Conservation (phyloP, 805 yeast genomes). For the Ogataea pignaliae region DNA sequence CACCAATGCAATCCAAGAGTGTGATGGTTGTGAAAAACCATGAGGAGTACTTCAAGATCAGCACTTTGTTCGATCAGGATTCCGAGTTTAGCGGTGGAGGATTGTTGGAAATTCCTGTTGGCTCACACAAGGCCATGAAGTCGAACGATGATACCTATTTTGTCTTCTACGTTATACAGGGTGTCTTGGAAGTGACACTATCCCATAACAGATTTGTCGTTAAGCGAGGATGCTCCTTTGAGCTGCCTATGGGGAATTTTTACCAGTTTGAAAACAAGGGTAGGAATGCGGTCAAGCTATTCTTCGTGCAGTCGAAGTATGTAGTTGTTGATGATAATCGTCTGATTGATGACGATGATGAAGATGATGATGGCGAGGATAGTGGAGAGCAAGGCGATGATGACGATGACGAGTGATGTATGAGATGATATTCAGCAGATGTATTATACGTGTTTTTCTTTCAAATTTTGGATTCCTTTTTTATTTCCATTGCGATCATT, state of each 20-base stretch:
- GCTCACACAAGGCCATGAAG: constrained; percentile 55
- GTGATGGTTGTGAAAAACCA: constrained; percentile 35
- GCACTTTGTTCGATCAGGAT: constrained; percentile 60
- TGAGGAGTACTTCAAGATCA: constrained; percentile 55
- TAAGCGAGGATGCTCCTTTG: constrained; percentile 71
- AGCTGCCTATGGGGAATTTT: constrained; percentile 72
- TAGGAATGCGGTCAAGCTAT: constrained; percentile 52
- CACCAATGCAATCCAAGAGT: constrained; percentile 50
- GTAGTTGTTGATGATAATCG: constrained; percentile 27
- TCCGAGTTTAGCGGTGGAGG: constrained; percentile 70
- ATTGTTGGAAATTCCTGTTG: constrained; percentile 57
- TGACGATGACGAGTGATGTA: neutral
- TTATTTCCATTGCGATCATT: too few species aligned
- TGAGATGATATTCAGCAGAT: neutral
- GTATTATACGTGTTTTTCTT: constrained; percentile 1
- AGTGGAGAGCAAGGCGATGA: neutral
- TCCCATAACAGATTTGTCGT: constrained; percentile 56
- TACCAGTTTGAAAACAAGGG: constrained; percentile 68
- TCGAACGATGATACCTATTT: constrained; percentile 64
- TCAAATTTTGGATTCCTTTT: neutral
- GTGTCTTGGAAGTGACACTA: constrained; percentile 63
- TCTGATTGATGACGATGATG: constrained; percentile 20
- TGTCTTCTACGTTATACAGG: constrained; percentile 70
- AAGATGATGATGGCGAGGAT: constrained; percentile 9
- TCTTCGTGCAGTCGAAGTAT: constrained; percentile 67